Percentiles rank a stretch among this genome's conserved stretches.
Evolutionary conservation across 805 yeast genomes (phyloP).

Genomic region (Pichia insulana): DNA sequence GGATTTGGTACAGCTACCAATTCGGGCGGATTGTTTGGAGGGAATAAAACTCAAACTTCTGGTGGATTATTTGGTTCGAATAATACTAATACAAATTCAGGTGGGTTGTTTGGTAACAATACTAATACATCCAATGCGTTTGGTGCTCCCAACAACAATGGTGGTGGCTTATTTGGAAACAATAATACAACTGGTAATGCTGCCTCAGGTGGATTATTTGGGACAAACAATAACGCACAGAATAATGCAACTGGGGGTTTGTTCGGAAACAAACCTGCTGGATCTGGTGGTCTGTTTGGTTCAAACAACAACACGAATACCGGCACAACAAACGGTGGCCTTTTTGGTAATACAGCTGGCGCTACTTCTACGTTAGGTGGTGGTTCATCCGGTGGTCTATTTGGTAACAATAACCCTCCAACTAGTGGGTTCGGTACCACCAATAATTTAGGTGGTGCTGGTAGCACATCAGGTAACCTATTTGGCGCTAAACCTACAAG

Average conservation of each 20-base stretch:
- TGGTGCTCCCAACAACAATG: conserved; percentile 8
- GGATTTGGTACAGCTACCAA: conserved; percentile 27
- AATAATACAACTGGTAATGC: conserved; percentile 8
- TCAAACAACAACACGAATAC: conserved; percentile 15
- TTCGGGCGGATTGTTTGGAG: conserved; percentile 23
- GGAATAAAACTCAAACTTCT: conserved; percentile 12
- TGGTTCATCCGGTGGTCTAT: conserved; percentile 12
- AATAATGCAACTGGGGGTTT: conserved; percentile 13
- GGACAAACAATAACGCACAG: conserved; percentile 21
- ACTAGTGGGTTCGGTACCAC: conserved; percentile 19
- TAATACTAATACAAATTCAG: conserved; percentile 8
- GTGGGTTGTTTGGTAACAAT: conserved; percentile 24
- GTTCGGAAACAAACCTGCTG: conserved; percentile 19
- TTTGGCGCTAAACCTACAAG: conserved; percentile 26
- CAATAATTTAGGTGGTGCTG: conserved; percentile 8
- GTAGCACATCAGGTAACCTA: conserved; percentile 18
- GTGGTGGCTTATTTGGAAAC: conserved; percentile 19
- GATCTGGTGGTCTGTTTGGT: conserved; percentile 28
- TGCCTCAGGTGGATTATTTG: conserved; percentile 27
- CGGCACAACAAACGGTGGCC: conserved; percentile 10
- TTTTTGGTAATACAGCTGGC: conserved; percentile 29
- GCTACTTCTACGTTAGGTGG: conserved; percentile 5
- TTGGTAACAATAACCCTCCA: conserved; percentile 14
- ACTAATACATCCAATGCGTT: conserved; percentile 9
- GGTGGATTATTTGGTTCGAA: conserved; percentile 24